A percentile compares a stretch with the other conserved stretches of the same genome.
These are phyloP conservation scores for Warburgia ugandensis DNA, from an alignment of 164 flowering plant species.

Conservation along the genomic window DNA sequence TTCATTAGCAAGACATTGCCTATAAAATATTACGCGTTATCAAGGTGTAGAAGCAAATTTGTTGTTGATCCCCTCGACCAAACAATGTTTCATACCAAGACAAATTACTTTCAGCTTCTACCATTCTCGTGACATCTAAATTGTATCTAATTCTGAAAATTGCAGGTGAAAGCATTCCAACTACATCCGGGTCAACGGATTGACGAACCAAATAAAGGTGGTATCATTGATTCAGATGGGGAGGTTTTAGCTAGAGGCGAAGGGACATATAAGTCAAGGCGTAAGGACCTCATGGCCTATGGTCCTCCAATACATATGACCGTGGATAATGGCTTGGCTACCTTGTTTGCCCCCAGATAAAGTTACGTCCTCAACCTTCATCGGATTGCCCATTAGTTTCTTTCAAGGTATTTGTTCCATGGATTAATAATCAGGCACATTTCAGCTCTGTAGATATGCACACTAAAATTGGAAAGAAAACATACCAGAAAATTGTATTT, in stretches of 20 bases:
- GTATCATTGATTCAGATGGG: conserved; percentile 90
- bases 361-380: neutral
- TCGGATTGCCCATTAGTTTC: neutral
- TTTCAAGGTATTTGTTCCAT: too few relatives aligned
- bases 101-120: too few relatives aligned
- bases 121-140: too few relatives aligned
- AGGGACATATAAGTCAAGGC: conserved; percentile 53
- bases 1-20: too few relatives aligned
- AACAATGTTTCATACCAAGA: too few relatives aligned
- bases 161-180: conserved; percentile 76
- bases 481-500: too few relatives aligned
- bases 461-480: too few relatives aligned
- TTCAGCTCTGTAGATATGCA: too few relatives aligned
- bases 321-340: conserved; percentile 83
- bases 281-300: conserved; percentile 56
- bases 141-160: neutral
- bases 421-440: too few relatives aligned
- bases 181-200: conserved; percentile 67
- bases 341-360: conserved; percentile 57
- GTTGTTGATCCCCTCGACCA: too few relatives aligned
- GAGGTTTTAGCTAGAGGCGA: conserved; percentile 93
- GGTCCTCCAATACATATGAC: conserved; percentile 49
- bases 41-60: too few relatives aligned
- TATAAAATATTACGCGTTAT: too few relatives aligned
- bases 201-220: conserved; percentile 55